A percentile compares a stretch with the other conserved stretches of the same genome.
Evolutionary conservation across 1,139 yeast genomes (phyloP).

Genomic region (Pichia sp.): DNA sequence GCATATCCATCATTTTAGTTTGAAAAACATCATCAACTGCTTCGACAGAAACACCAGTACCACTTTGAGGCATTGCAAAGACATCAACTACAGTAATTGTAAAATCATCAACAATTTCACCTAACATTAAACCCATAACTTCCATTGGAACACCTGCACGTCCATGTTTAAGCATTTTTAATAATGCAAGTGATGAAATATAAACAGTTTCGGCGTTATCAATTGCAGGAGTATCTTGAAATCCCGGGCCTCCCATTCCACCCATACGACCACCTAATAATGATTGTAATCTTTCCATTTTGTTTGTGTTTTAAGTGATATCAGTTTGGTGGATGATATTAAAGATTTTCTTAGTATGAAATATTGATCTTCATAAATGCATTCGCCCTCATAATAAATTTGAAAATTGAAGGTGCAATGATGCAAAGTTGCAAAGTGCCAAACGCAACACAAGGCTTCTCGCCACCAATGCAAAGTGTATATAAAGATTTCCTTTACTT

Average conservation of each 20-base stretch:
- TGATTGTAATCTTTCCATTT: slow-evolving; percentile 24
- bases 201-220: slow-evolving; percentile 96
- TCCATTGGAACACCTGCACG: slow-evolving; percentile 99
- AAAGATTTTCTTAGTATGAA: too few species aligned
- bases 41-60: slow-evolving; percentile 98
- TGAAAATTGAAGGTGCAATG: too few species aligned
- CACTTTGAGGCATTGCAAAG: slow-evolving; percentile 98
- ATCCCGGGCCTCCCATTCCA: slow-evolving; percentile 25
- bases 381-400: too few species aligned
- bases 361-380: too few species aligned
- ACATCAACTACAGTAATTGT: slow-evolving; percentile 97
- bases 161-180: slow-evolving; percentile 97
- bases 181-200: slow-evolving; percentile 87
- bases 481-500: too few species aligned
- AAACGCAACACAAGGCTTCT: too few species aligned
- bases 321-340: too few species aligned
- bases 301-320: too few species aligned
- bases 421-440: too few species aligned
- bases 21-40: slow-evolving; percentile 99
- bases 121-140: slow-evolving; percentile 99
- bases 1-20: slow-evolving; percentile 99
- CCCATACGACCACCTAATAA: slow-evolving; percentile 29
- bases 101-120: slow-evolving; percentile 96
- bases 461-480: too few species aligned
- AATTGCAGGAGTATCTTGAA: slow-evolving; percentile 67